phyloP scores from a whole-genome alignment of 192 early-diverging fungal species.

The Backusella australiensis region DNA sequence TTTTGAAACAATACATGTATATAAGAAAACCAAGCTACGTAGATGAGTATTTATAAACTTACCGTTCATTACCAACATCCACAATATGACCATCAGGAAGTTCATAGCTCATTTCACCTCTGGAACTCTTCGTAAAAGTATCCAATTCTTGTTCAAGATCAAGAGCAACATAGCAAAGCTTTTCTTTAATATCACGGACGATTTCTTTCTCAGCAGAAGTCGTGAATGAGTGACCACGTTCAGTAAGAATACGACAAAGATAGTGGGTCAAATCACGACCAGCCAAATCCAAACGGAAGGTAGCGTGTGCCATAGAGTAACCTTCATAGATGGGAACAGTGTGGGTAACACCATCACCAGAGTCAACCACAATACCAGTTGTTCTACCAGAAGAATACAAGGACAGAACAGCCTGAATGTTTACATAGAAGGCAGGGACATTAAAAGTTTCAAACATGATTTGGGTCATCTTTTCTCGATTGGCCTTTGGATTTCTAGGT shows the following conservation, averaged over 20 bases:
- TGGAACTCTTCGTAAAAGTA: conserved; percentile 84
- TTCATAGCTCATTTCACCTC: conserved; percentile 96
- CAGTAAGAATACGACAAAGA: conserved; percentile 88
- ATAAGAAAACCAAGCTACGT: conserved; percentile 19
- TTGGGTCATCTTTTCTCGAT: conserved; percentile 99
- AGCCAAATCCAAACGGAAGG: conserved; percentile 92
- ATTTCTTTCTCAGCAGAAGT: conserved; percentile 97
- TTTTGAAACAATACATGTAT: conserved; percentile 76
- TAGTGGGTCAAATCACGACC: conserved; percentile 96
- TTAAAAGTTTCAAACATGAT: conserved; percentile 99
- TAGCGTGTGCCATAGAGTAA: conserved; percentile 92
- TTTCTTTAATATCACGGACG: conserved; percentile 99
- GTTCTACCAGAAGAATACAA: conserved; percentile 95
- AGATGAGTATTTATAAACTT: background rate
- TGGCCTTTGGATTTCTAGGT: conserved; percentile 95
- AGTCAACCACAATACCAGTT: conserved; percentile 98
- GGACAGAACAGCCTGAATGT: conserved; percentile 94
- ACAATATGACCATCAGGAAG: conserved; percentile 98
- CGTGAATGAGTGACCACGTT: conserved; percentile 94
- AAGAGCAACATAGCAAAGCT: conserved; percentile 95
- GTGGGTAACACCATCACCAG: conserved; percentile 98
- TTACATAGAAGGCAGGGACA: conserved; percentile 94
- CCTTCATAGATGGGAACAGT: conserved; percentile 98
- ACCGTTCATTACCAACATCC: conserved; percentile 94
- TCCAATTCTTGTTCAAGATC: conserved; percentile 98